Percentiles rank a stretch among this genome's conserved stretches.
Evolutionary conservation across 2,329 filamentous ascomycete genomes (phyloP).

Genomic region (Arthrobotrys sphaeroides): DNA sequence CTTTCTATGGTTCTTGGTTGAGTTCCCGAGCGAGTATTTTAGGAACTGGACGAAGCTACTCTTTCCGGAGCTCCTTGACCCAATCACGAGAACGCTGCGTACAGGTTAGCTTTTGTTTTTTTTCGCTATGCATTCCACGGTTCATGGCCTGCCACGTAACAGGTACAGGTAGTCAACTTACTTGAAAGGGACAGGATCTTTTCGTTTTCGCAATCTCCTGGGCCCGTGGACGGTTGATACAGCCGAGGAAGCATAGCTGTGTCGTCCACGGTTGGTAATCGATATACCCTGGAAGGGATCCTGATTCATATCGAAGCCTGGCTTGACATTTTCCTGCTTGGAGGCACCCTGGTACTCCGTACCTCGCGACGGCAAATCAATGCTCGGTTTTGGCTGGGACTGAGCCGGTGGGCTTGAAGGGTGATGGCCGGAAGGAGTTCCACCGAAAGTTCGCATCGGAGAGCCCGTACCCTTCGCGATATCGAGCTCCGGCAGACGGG

Average conservation of each 20-base stretch:
- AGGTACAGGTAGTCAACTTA: conserved; percentile 69
- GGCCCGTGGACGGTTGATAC: conserved; percentile 88
- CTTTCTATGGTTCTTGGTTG: conserved; percentile 73
- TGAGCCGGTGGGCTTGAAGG: conserved; percentile 18
- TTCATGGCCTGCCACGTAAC: no score
- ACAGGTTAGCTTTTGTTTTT: neutral
- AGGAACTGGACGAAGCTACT: conserved; percentile 97
- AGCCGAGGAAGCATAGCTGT: conserved; percentile 91
- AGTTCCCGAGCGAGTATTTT: conserved; percentile 76
- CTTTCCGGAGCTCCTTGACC: conserved; percentile 87
- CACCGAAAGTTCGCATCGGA: conserved; percentile 50
- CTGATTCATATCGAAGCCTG: conserved; percentile 51
- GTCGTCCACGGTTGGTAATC: conserved; percentile 77
- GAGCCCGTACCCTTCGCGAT: conserved; percentile 30
- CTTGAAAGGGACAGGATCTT: conserved; percentile 99
- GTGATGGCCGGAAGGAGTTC: conserved; percentile 18
- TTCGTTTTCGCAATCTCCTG: conserved; percentile 87
- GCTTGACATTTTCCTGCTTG: conserved; percentile 36
- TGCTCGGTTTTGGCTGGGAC: conserved; percentile 30
- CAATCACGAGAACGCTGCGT: conserved; percentile 84
- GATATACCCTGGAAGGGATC: conserved; percentile 42
- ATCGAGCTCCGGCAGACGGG: conserved; percentile 45
- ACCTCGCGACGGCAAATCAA: conserved; percentile 31
- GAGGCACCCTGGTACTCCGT: neutral
- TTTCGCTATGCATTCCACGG: no score